Percentiles rank a stretch among this genome's conserved stretches.
Evolutionary conservation across 805 yeast species (phyloP).

Genomic region (Candida ipomoeae): DNA sequence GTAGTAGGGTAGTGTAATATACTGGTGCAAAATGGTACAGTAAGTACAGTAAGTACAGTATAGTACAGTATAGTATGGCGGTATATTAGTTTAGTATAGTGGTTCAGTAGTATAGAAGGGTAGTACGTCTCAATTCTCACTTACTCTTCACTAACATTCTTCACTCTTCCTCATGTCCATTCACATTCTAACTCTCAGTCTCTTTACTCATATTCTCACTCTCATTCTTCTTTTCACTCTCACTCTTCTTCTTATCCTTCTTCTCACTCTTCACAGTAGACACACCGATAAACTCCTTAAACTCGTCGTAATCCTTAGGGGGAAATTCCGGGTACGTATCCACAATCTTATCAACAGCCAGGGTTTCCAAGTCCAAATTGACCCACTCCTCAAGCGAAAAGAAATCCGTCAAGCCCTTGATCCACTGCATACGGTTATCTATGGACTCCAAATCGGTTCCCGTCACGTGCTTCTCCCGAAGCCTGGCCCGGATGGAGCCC

Average conservation of each 20-base stretch:
- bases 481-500: conserved; percentile 48
- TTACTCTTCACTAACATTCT: too few relatives aligned
- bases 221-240: not conserved
- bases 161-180: too few relatives aligned
- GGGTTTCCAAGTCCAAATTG: conserved; percentile 25
- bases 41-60: too few relatives aligned
- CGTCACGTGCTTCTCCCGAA: conserved; percentile 45
- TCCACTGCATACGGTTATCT: conserved; percentile 67
- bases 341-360: conserved; percentile 38
- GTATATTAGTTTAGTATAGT: too few relatives aligned
- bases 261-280: not conserved
- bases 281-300: conserved; percentile 10
- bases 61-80: too few relatives aligned
- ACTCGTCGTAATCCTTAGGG: conserved; percentile 24
- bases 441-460: conserved; percentile 45
- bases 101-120: too few relatives aligned
- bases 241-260: too few relatives aligned
- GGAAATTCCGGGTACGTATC: conserved; percentile 50
- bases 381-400: conserved; percentile 61
- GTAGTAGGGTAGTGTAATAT: too few relatives aligned
- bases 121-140: too few relatives aligned
- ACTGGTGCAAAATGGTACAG: too few relatives aligned
- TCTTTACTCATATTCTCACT: too few relatives aligned
- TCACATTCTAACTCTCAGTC: too few relatives aligned
- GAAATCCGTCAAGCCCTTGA: conserved; percentile 58